Conservation (phyloP, 208 protist species). For the Crithidia fasciculata region DNA sequence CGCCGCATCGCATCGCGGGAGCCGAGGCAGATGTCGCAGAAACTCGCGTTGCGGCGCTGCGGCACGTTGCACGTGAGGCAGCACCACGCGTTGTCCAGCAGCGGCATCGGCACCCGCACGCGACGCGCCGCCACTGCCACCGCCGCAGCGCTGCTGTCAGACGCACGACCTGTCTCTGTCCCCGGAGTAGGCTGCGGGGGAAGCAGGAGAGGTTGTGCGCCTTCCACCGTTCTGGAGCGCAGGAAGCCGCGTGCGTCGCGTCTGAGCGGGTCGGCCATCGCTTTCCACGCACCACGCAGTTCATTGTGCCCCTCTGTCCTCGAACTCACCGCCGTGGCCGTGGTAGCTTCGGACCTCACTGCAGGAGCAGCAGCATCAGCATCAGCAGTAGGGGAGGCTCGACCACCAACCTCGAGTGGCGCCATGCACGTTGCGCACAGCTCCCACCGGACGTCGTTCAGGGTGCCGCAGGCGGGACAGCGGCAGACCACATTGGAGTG, state of each 20-base stretch:
- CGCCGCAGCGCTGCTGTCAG: not conserved
- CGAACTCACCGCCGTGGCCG: not conserved
- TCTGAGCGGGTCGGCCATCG: not conserved
- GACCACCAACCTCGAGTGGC: slow-evolving; percentile 3
- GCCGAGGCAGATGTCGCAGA: slow-evolving; percentile 87
- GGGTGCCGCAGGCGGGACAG: slow-evolving; percentile 53
- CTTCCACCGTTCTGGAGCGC: slow-evolving; percentile 6
- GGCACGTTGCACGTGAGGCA: slow-evolving; percentile 78
- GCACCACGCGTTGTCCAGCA: slow-evolving; percentile 65
- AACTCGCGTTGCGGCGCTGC: slow-evolving; percentile 77
- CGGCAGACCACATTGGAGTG: slow-evolving; percentile 45
- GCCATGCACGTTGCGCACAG: slow-evolving; percentile 70
- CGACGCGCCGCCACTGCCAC: not conserved
- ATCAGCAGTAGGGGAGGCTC: too few species aligned
- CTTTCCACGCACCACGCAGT: not conserved
- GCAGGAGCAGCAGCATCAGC: not conserved
- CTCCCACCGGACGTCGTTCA: slow-evolving; percentile 84
- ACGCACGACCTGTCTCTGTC: too few species aligned
- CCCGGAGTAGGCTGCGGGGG: too few species aligned
- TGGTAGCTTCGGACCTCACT: not conserved
- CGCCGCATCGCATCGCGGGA: slow-evolving; percentile 29
- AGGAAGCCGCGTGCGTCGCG: slow-evolving; percentile 1
- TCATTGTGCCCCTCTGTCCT: not conserved
- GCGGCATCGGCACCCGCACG: slow-evolving; percentile 3
- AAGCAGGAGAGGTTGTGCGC: too few species aligned